These are phyloP conservation scores for Stereocaulon alpinum DNA, from an alignment of 495 filamentous ascomycete species.

Conservation along the genomic window DNA sequence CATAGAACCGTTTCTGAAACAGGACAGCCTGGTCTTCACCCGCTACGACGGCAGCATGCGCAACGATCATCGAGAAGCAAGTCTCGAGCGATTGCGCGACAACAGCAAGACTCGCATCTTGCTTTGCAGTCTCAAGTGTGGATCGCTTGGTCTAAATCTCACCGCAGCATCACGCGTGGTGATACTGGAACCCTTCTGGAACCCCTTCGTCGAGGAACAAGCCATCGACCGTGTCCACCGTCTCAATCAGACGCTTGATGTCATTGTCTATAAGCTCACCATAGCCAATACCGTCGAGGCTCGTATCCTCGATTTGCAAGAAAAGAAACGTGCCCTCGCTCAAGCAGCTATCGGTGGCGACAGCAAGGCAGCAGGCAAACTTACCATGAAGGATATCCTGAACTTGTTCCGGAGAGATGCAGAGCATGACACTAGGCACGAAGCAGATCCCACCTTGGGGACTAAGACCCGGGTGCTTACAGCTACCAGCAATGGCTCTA, in stretches of 20 bases:
- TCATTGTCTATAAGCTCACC: conserved; percentile 88
- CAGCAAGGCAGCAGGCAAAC: conserved; percentile 55
- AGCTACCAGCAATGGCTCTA: conserved; percentile 31
- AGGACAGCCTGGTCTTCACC: conserved; percentile 61
- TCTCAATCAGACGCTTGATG: conserved; percentile 86
- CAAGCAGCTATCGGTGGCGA: conserved; percentile 76
- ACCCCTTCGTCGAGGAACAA: conserved; percentile 97
- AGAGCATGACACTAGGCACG: conserved; percentile 35
- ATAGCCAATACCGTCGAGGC: conserved; percentile 80
- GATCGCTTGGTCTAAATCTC: conserved; percentile 84
- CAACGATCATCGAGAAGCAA: conserved; percentile 85
- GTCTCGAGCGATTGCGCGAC: conserved; percentile 63
- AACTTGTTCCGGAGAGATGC: conserved; percentile 75
- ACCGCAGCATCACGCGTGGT: conserved; percentile 89
- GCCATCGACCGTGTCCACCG: conserved; percentile 97
- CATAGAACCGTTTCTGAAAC: conserved; percentile 78
- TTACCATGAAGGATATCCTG: conserved; percentile 90
- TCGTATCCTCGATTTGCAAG: conserved; percentile 81
- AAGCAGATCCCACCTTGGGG: conserved; percentile 26
- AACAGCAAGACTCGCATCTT: conserved; percentile 64
- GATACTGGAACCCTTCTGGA: conserved; percentile 97
- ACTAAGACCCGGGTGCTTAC: conserved; percentile 6
- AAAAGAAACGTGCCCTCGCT: conserved; percentile 82
- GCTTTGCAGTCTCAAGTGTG: conserved; percentile 87
- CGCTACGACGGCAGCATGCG: conserved; percentile 95